Conservation (phyloP, 2,329 filamentous ascomycete genomes). For the Cordyceps farinosa region DNA sequence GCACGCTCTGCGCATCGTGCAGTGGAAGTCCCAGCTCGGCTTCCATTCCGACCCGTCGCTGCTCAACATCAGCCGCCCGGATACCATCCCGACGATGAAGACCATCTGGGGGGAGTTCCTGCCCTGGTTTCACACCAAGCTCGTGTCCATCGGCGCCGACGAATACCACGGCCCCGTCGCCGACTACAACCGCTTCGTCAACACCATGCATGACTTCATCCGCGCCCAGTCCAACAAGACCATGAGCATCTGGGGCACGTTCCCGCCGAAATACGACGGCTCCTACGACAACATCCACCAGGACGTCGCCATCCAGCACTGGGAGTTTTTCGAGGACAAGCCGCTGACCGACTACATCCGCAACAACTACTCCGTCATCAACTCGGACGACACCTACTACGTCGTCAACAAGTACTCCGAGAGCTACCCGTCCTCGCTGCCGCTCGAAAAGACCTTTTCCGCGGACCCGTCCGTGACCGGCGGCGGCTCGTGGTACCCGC, state of each 20-base stretch:
- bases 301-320: slow-evolving; percentile 36
- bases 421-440: slow-evolving; percentile 44
- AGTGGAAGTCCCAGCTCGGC: slow-evolving; percentile 56
- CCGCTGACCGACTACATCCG: slow-evolving; percentile 21
- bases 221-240: slow-evolving; percentile 40
- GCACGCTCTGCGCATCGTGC: slow-evolving; percentile 52
- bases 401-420: slow-evolving; percentile 34
- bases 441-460: slow-evolving; percentile 38
- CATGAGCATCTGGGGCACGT: slow-evolving; percentile 52
- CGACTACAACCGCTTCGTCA: slow-evolving; percentile 47
- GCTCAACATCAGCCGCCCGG: slow-evolving; percentile 42
- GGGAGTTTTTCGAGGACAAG: slow-evolving; percentile 24
- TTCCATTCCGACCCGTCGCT: slow-evolving; percentile 44
- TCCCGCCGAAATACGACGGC: slow-evolving; percentile 24
- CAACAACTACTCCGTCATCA: slow-evolving; percentile 25
- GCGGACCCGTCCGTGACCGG: slow-evolving; percentile 18
- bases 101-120: slow-evolving; percentile 50
- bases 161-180: slow-evolving; percentile 46
- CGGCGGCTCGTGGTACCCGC: slow-evolving; percentile 20
- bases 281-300: slow-evolving; percentile 16
- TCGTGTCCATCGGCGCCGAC: slow-evolving; percentile 53
- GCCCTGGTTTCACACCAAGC: slow-evolving; percentile 53
- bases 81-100: slow-evolving; percentile 48
- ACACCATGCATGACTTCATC: slow-evolving; percentile 45
- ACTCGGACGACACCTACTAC: slow-evolving; percentile 25